Conservation (phyloP, 2,329 filamentous ascomycete genomes). For the Microdochium paspali region DNA sequence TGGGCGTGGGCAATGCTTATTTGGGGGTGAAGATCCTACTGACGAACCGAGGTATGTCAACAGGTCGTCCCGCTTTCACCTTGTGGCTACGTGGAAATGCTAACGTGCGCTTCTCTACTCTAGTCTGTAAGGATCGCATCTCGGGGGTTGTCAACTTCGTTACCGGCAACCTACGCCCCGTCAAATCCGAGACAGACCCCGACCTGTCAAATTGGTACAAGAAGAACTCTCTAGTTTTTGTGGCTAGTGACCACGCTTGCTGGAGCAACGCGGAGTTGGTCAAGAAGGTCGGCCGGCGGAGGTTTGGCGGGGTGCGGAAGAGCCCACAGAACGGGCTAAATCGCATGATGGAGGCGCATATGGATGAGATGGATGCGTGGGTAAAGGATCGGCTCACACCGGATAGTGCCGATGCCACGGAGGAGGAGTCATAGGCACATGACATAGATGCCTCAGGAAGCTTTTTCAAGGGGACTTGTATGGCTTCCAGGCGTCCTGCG, state of each 20-base stretch:
- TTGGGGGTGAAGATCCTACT: constrained; percentile 74
- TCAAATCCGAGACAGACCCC: constrained; percentile 71
- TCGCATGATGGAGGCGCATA: constrained; percentile 48
- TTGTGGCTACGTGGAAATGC: background rate
- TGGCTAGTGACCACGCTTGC: constrained; percentile 64
- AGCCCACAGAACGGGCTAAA: constrained; percentile 39
- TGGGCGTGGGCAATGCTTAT: constrained; percentile 87
- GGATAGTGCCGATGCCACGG: constrained; percentile 34
- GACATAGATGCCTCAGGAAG: no score
- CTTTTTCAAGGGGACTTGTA: no score
- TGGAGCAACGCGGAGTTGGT: constrained; percentile 58
- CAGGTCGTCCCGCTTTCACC: background rate
- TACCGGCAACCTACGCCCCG: constrained; percentile 63
- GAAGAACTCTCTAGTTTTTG: constrained; percentile 69
- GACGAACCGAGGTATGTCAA: constrained; percentile 56
- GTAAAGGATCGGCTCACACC: constrained; percentile 29
- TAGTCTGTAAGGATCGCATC: constrained; percentile 58
- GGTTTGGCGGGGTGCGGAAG: constrained; percentile 49
- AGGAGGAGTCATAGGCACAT: constrained; percentile 33
- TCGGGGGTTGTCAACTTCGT: constrained; percentile 75
- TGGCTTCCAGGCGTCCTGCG: no score
- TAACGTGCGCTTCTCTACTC: constrained; percentile 6
- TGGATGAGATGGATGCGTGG: constrained; percentile 40
- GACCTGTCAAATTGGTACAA: constrained; percentile 75
- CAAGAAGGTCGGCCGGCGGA: constrained; percentile 48